Conservation (phyloP, 768 basidiomycete genomes). For the Phanerodontia chrysosporium region DNA sequence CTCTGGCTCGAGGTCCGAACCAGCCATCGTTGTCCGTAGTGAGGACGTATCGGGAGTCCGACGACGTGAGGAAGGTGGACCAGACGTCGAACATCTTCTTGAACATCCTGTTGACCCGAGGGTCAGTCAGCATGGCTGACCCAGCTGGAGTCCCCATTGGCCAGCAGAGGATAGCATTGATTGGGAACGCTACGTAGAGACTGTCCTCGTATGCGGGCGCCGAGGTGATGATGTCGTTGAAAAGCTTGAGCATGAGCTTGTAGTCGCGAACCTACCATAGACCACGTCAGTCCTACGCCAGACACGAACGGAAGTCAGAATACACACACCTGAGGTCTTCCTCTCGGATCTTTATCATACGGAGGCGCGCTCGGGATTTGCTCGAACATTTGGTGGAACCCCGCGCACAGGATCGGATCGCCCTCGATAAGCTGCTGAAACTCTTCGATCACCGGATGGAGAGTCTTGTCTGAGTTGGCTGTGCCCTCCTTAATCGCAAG, state of each 20-base stretch:
- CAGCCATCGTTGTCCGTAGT: constrained; percentile 37
- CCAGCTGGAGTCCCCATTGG: constrained; percentile 38
- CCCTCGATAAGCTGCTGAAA: constrained; percentile 28
- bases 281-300: neutral
- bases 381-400: constrained; percentile 34
- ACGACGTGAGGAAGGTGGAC: constrained; percentile 41
- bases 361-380: constrained; percentile 17
- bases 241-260: constrained; percentile 33
- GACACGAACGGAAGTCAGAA: too few species aligned
- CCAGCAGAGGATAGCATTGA: constrained; percentile 42
- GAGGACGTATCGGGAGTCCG: constrained; percentile 41
- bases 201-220: constrained; percentile 38
- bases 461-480: too few species aligned
- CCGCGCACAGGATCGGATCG: constrained; percentile 26
- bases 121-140: constrained; percentile 32
- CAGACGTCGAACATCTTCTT: constrained; percentile 49
- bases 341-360: constrained; percentile 10
- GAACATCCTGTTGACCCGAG: constrained; percentile 41
- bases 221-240: constrained; percentile 40
- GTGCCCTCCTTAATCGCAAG: too few species aligned
- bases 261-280: constrained; percentile 35
- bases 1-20: constrained; percentile 38
- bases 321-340: constrained; percentile 7
- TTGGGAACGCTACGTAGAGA: constrained; percentile 42
- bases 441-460: constrained; percentile 19